Evolutionary conservation across 192 early-diverging fungal genomes (phyloP).

Genomic region (Podila epigama): DNA sequence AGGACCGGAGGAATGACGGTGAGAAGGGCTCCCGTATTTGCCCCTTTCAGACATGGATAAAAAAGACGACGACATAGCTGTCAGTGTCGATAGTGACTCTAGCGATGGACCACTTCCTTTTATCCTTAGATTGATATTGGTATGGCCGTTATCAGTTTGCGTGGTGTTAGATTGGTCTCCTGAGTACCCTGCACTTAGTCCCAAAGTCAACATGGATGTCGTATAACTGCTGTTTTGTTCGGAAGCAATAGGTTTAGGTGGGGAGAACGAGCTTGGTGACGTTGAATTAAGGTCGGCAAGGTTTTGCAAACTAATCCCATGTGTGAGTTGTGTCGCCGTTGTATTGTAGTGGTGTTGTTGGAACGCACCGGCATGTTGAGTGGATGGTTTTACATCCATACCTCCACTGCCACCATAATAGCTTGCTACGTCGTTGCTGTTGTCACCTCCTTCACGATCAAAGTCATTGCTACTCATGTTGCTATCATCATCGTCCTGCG

Average conservation of each 20-base stretch:
- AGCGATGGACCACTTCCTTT: too few relatives aligned
- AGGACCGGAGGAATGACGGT: background rate
- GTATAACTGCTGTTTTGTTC: constrained; percentile 17
- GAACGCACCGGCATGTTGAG: too few relatives aligned
- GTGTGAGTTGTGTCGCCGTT: constrained; percentile 15
- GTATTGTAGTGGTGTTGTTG: constrained; percentile 15
- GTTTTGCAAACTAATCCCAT: constrained; percentile 29
- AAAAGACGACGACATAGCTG: constrained; percentile 20
- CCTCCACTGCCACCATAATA: constrained; percentile 11
- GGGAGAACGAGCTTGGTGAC: constrained; percentile 8
- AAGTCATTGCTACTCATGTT: constrained; percentile 21
- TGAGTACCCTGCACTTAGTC: background rate
- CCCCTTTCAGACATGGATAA: background rate
- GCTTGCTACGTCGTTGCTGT: background rate
- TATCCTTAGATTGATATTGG: background rate
- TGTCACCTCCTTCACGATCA: background rate
- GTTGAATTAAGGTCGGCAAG: constrained; percentile 20
- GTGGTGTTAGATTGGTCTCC: background rate
- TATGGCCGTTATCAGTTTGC: background rate
- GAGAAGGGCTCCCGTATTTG: too few relatives aligned
- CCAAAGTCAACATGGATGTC: constrained; percentile 1
- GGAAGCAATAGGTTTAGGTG: constrained; percentile 18
- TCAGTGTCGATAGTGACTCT: constrained; percentile 15
- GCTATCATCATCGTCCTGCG: constrained; percentile 21
- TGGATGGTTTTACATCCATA: constrained; percentile 26